Evolutionary conservation across 2,329 filamentous ascomycete genomes (phyloP).

Genomic region (Colletotrichum tropicale): DNA sequence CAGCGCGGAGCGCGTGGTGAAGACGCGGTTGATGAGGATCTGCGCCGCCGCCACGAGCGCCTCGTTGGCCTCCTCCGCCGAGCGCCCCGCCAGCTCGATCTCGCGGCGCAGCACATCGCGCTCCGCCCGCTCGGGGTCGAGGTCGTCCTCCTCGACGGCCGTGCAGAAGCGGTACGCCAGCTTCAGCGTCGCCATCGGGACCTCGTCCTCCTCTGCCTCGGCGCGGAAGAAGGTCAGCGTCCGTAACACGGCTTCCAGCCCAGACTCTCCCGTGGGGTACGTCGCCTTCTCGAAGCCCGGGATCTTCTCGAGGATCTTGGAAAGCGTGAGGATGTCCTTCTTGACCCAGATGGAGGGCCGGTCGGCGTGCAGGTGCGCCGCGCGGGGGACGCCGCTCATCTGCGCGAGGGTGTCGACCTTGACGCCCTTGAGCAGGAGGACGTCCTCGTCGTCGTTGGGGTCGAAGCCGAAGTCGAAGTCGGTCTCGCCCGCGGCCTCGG

Average conservation of each 20-base stretch:
- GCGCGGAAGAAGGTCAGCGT: conserved; percentile 17
- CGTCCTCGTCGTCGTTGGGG: conserved; percentile 7
- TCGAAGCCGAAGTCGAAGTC: conserved; percentile 19
- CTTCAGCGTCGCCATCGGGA: conserved; percentile 10
- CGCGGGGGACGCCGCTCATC: conserved; percentile 8
- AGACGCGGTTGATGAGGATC: conserved; percentile 14
- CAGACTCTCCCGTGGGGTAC: not conserved
- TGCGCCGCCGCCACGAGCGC: conserved; percentile 16
- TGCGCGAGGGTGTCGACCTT: conserved; percentile 8
- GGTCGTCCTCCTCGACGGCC: conserved; percentile 12
- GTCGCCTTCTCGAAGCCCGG: not conserved
- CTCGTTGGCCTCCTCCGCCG: conserved; percentile 13
- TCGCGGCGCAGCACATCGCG: conserved; percentile 3
- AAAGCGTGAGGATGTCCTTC: not conserved
- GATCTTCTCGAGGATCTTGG: not conserved
- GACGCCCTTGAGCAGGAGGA: conserved; percentile 11
- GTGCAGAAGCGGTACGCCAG: conserved; percentile 17
- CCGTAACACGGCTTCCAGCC: not conserved
- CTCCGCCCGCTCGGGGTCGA: conserved; percentile 3
- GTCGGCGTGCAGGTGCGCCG: conserved; percentile 12
- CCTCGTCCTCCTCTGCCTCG: not conserved
- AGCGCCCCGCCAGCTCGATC: not conserved
- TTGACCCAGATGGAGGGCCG: conserved; percentile 13
- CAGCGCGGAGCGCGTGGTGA: conserved; percentile 6
- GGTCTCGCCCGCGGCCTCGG: conserved; percentile 14